phyloP scores from a whole-genome alignment of 164 flowering plant genomes.

The Piper longum region DNA sequence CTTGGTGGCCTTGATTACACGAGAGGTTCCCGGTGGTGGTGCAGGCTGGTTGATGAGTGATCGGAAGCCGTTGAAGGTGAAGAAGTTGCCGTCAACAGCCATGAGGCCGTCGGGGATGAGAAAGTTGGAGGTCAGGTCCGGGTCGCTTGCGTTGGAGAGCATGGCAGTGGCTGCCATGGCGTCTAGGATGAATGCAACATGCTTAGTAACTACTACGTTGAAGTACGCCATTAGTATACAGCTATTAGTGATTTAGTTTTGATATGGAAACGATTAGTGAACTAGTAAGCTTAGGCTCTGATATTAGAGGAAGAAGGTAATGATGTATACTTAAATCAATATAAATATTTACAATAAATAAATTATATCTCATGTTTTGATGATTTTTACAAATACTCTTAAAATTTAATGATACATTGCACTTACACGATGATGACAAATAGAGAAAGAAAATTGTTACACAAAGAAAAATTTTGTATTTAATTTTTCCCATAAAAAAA shows the following conservation, averaged over 20 bases:
- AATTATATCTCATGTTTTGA: too few species aligned
- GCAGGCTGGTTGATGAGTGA: slow-evolving; percentile 2
- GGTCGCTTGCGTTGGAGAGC: not conserved
- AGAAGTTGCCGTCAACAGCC: not conserved
- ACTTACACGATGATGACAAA: too few species aligned
- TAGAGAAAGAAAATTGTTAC: too few species aligned
- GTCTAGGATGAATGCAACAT: not conserved
- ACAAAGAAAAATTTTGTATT: too few species aligned
- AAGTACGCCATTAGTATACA: slow-evolving; percentile 1
- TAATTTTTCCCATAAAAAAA: too few species aligned
- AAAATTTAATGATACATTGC: too few species aligned
- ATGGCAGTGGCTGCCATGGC: not conserved
- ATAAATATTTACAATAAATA: too few species aligned
- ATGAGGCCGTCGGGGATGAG: not conserved
- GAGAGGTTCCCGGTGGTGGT: slow-evolving; percentile 19
- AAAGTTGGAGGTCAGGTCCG: slow-evolving; percentile 10
- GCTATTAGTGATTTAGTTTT: not conserved
- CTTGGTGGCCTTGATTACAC: slow-evolving; percentile 15
- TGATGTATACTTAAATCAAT: too few species aligned
- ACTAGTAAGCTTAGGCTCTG: too few species aligned
- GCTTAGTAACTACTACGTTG: not conserved
- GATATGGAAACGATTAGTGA: not conserved
- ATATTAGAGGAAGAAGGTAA: too few species aligned
- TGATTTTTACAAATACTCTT: too few species aligned
- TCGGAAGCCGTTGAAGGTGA: slow-evolving; percentile 18